Evolutionary conservation across 169 alveolate genomes (phyloP).

Genomic region (Babesia microti): DNA sequence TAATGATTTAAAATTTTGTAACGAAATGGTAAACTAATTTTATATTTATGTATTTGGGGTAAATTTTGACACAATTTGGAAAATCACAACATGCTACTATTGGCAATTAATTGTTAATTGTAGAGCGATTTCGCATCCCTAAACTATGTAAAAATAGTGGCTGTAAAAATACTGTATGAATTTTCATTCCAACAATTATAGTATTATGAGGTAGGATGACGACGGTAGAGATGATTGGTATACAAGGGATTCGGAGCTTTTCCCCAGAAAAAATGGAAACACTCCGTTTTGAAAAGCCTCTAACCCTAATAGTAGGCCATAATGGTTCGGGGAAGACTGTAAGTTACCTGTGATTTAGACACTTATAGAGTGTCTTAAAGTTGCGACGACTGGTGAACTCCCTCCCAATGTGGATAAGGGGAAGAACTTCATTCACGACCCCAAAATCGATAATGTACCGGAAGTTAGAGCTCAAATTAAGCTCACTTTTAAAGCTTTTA

Average conservation of each 20-base stretch:
- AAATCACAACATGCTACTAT: too few species aligned
- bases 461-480: constrained; percentile 81
- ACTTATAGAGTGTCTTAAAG: constrained; percentile 86
- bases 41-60: too few species aligned
- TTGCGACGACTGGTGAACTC: constrained; percentile 87
- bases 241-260: constrained; percentile 92
- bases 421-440: constrained; percentile 86
- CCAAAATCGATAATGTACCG: constrained; percentile 67
- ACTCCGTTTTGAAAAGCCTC: constrained; percentile 84
- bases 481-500: constrained; percentile 51
- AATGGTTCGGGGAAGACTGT: constrained; percentile 98
- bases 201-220: too few species aligned
- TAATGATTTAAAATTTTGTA: too few species aligned
- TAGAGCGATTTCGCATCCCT: too few species aligned
- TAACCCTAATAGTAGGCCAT: constrained; percentile 93
- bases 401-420: constrained; percentile 94
- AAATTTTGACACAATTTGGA: too few species aligned
- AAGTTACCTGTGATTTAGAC: constrained; percentile 59
- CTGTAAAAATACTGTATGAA: too few species aligned
- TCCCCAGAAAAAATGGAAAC: constrained; percentile 81
- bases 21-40: too few species aligned
- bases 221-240: constrained; percentile 83
- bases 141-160: too few species aligned
- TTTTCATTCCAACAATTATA: too few species aligned
- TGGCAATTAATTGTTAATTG: too few species aligned